Conservation (phyloP, 2,329 filamentous ascomycete species). For the Aureobasidium melanogenum region DNA sequence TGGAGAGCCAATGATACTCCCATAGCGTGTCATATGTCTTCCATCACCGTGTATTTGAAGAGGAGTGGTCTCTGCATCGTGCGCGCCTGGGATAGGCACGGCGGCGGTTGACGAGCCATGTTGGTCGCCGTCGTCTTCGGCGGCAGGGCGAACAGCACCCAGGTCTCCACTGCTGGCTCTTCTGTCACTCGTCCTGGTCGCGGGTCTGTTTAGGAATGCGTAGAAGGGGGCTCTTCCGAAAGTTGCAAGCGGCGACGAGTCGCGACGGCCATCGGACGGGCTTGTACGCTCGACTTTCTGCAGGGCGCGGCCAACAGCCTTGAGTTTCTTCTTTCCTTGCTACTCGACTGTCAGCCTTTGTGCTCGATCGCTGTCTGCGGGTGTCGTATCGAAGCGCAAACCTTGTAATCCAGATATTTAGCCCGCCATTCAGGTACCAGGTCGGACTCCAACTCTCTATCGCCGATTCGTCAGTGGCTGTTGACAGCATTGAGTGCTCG, state of each 20-base stretch:
- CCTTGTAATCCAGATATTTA: conserved; percentile 92
- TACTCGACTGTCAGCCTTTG: conserved; percentile 23
- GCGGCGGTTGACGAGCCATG: background rate
- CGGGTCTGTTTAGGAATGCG: conserved; percentile 31
- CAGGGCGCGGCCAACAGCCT: conserved; percentile 67
- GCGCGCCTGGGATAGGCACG: conserved; percentile 6
- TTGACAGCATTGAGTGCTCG: background rate
- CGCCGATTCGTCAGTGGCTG: conserved; percentile 1
- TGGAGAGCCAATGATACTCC: conserved; percentile 53
- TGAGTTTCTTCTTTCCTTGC: conserved; percentile 84
- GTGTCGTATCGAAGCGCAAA: conserved; percentile 14
- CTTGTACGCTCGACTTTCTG: conserved; percentile 47
- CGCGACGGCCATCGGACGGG: conserved; percentile 21
- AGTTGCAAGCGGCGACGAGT: conserved; percentile 29
- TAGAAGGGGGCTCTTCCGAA: conserved; percentile 30
- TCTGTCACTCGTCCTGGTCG: background rate
- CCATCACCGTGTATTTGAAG: conserved; percentile 15
- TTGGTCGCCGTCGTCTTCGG: conserved; percentile 11
- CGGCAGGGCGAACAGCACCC: background rate
- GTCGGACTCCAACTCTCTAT: conserved; percentile 71
- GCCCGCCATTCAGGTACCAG: conserved; percentile 89
- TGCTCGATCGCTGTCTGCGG: background rate
- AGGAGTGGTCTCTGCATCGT: conserved; percentile 21
- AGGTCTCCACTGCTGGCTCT: conserved; percentile 2
- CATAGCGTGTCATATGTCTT: conserved; percentile 44